These are phyloP conservation scores for Sporothrix pseudoabietina DNA, from an alignment of 2,329 filamentous ascomycete species.

Conservation along the genomic window DNA sequence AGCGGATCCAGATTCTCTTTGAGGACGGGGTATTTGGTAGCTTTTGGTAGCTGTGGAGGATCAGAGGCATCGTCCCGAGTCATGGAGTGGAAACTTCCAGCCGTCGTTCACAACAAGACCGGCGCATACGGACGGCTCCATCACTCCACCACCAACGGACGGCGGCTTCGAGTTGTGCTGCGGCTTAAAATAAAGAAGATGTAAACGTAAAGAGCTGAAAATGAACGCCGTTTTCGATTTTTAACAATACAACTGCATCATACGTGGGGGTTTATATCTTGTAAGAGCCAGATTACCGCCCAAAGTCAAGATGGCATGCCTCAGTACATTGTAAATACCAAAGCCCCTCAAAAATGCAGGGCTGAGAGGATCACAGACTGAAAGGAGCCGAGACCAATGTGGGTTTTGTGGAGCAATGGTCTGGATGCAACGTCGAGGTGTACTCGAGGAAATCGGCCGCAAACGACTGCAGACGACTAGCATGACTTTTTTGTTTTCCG, in stretches of 20 bases:
- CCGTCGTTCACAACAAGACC: neutral
- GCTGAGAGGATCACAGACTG: neutral
- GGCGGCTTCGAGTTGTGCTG: neutral
- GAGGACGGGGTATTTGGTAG: neutral
- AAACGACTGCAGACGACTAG: neutral
- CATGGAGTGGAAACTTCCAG: neutral
- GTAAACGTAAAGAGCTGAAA: neutral
- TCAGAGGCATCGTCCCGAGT: neutral
- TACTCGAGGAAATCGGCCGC: neutral
- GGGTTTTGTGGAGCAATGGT: neutral
- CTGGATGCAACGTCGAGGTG: constrained; percentile 8
- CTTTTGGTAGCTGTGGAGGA: neutral
- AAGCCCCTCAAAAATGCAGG: neutral
- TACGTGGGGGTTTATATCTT: constrained; percentile 9
- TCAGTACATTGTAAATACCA: too few species aligned
- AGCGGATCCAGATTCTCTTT: neutral
- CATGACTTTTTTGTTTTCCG: neutral
- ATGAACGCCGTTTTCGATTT: neutral
- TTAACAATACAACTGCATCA: neutral
- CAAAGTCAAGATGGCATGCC: neutral
- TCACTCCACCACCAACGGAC: neutral
- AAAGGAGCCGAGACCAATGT: constrained; percentile 12
- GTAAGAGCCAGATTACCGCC: neutral
- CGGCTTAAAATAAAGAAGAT: too few species aligned
- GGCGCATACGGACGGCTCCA: neutral